Evolutionary conservation across 2,329 filamentous ascomycete genomes (phyloP), one percentile per base, ranked within the genome.

Genomic region (Neoascochyta sp.): DNA sequence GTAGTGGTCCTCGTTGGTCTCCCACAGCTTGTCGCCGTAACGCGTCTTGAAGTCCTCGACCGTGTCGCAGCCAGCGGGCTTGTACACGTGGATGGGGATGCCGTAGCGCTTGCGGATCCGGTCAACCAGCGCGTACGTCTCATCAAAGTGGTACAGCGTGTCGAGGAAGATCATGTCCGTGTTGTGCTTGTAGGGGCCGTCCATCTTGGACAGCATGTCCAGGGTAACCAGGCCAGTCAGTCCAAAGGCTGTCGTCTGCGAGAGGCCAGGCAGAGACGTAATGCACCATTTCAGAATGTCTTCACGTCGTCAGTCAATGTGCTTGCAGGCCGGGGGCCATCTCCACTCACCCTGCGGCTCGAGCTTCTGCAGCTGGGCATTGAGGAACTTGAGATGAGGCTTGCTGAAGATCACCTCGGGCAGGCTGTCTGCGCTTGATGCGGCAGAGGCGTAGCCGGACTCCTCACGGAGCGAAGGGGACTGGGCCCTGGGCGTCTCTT

Each of bases 221-320:
- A 75, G 54, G 60, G 70, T 71, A 10, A 70, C 70, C 9, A 73
- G 64, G 17, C 70, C 70, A 32, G 68, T 71, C 27, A 73, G 57
- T 32, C 70, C 70, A 50, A 73, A 71, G 11, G 70, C 69, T 4
- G 70, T 72, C 3, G 69, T 71, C 43, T 73, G 69, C 45, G 62
- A 95, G 24, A 96, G 78, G 60, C 83, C 83, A 54, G 92, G 92
- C 53, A 98, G 83, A 51, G 90, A 83, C 51, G 85, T 81, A 60
- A 90, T 84, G 73, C 83, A 87, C 84, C 94, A 95, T 67, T 81
- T 83, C 39, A 98, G 77, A 52, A 96, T 83, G 45, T 95, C 90
- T 75, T 24, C 20, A 24, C 16, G 8, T 30, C 23, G 38, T 62
- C 44, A 62, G 64, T 38, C 45, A 20, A 34, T 8, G 26, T 10